Conservation (phyloP, 441 rosid species). For the Raphanus hybrid region DNA sequence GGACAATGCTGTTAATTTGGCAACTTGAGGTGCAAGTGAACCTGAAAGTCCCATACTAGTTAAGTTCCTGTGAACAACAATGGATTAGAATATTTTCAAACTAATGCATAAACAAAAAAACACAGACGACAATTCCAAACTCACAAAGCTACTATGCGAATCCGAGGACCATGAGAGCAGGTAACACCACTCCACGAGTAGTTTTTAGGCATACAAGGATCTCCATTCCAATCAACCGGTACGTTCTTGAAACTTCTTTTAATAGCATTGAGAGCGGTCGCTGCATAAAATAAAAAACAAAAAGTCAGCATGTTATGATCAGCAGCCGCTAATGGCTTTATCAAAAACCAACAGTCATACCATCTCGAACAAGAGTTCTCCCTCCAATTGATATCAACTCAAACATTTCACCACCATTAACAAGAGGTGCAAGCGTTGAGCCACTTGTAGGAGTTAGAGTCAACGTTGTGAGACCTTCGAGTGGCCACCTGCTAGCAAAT, state of each 20-base stretch:
- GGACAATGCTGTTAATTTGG: conserved; percentile 72
- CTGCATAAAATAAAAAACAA: conserved; percentile 47
- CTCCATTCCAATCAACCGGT: conserved; percentile 86
- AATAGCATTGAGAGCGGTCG: conserved; percentile 56
- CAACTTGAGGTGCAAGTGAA: conserved; percentile 59
- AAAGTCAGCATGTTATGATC: conserved; percentile 5
- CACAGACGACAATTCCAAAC: conserved; percentile 38
- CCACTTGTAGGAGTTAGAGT: conserved; percentile 58
- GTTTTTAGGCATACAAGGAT: conserved; percentile 79
- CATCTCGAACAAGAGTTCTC: conserved; percentile 85
- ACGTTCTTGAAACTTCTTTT: conserved; percentile 54
- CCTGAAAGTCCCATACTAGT: conserved; percentile 79
- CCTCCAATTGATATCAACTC: conserved; percentile 54
- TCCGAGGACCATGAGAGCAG: conserved; percentile 66
- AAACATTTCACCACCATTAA: conserved; percentile 87
- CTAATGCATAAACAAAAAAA: background rate
- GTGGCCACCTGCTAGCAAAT: conserved; percentile 74
- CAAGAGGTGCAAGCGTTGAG: conserved; percentile 61
- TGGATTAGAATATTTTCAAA: conserved; percentile 23
- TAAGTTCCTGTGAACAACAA: conserved; percentile 60
- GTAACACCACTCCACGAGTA: conserved; percentile 86
- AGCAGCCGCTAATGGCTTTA: background rate
- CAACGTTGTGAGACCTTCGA: conserved; percentile 61
- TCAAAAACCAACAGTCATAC: conserved; percentile 45
- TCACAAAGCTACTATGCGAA: conserved; percentile 75